Conservation (phyloP, 176 grass and related monocot genomes). For the Oryza officinalis region DNA sequence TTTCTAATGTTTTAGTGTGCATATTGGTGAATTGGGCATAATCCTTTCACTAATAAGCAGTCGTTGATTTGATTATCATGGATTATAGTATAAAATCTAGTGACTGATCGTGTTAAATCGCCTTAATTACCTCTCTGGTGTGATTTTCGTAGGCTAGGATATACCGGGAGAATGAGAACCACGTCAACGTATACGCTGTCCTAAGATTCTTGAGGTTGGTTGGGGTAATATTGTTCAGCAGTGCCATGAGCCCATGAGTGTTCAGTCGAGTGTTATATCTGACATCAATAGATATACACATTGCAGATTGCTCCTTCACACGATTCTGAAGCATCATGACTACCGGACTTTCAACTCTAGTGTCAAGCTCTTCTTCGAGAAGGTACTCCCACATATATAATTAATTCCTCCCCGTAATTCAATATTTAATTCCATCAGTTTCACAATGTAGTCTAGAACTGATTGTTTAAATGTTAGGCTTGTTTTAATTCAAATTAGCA, state of each 20-base stretch:
- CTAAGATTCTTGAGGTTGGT: too few relatives aligned
- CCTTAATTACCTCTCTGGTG: neutral
- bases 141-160: constrained; percentile 44
- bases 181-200: constrained; percentile 43
- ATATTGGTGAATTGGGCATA: too few relatives aligned
- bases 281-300: too few relatives aligned
- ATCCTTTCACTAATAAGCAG: too few relatives aligned
- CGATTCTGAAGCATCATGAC: too few relatives aligned
- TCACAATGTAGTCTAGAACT: neutral
- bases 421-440: neutral
- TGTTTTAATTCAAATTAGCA: neutral
- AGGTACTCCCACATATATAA: constrained; percentile 32
- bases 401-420: neutral
- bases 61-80: neutral
- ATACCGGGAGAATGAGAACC: constrained; percentile 56
- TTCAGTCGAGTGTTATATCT: too few relatives aligned
- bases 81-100: neutral
- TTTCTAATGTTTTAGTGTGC: too few relatives aligned
- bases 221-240: too few relatives aligned
- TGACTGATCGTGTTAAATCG: neutral
- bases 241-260: too few relatives aligned
- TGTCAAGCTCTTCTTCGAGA: constrained; percentile 34
- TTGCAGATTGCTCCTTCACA: too few relatives aligned
- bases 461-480: too few relatives aligned
- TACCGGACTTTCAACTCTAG: too few relatives aligned